phyloP scores from a whole-genome alignment of 2,329 filamentous ascomycete genomes.

The Reticulascus tulasneorum region DNA sequence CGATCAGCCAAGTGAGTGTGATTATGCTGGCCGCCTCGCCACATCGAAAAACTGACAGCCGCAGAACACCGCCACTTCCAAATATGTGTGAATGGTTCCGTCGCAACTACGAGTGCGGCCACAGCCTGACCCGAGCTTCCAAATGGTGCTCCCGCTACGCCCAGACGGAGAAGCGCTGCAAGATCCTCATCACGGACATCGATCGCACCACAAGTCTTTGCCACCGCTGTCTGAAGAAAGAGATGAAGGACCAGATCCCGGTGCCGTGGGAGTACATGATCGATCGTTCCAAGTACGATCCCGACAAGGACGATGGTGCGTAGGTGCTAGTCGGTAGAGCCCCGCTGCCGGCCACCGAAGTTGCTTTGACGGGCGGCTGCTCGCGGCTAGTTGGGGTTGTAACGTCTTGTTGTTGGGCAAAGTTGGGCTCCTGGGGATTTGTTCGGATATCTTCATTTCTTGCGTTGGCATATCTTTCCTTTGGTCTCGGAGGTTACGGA shows the following conservation, averaged over 20 bases:
- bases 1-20: no score
- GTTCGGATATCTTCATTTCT: no score
- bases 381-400: no score
- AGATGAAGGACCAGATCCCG: slow-evolving; percentile 1
- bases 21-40: no score
- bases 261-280: slow-evolving; percentile 12
- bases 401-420: no score
- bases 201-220: slow-evolving; percentile 11
- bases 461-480: no score
- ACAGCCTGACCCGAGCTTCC: slow-evolving; percentile 14
- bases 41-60: neutral
- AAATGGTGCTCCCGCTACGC: slow-evolving; percentile 15
- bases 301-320: slow-evolving; percentile 8
- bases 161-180: slow-evolving; percentile 13
- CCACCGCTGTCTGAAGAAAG: slow-evolving; percentile 6
- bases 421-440: no score
- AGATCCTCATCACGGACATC: slow-evolving; percentile 10
- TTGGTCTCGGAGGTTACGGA: no score
- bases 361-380: no score
- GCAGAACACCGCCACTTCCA: neutral
- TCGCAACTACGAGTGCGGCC: slow-evolving; percentile 15
- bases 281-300: slow-evolving; percentile 9
- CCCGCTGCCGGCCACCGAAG: no score
- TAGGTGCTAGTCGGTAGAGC: no score
- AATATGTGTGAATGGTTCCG: slow-evolving; percentile 16